These are phyloP conservation scores for Debaryomyces psychrophilus DNA, from an alignment of 1,139 yeast species.

Conservation along the genomic window DNA sequence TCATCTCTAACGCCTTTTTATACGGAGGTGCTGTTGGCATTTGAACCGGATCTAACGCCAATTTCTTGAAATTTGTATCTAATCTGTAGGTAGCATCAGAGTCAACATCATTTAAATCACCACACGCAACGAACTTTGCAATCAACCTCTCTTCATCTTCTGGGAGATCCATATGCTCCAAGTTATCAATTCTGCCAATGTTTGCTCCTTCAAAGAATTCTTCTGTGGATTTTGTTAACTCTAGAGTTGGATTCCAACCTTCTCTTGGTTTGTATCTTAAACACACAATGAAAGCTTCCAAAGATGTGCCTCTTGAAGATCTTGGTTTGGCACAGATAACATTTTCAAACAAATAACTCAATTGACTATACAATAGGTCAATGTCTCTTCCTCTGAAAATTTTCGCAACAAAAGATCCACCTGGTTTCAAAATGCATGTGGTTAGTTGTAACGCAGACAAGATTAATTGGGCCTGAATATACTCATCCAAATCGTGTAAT, in stretches of 20 bases:
- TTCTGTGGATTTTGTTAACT: constrained; percentile 66
- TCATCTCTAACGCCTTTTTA: constrained; percentile 85
- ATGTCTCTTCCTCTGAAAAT: constrained; percentile 95
- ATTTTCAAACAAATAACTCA: constrained; percentile 78
- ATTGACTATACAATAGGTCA: constrained; percentile 85
- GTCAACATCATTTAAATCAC: constrained; percentile 83
- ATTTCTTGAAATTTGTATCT: constrained; percentile 40
- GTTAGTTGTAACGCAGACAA: constrained; percentile 89
- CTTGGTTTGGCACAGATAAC: constrained; percentile 96
- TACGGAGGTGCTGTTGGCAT: constrained; percentile 97
- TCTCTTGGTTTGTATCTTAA: constrained; percentile 79
- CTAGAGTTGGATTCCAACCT: constrained; percentile 76
- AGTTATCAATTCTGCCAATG: constrained; percentile 56
- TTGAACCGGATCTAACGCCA: constrained; percentile 85
- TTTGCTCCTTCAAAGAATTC: constrained; percentile 74
- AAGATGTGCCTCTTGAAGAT: constrained; percentile 88
- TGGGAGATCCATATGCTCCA: constrained; percentile 44
- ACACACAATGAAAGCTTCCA: constrained; percentile 94
- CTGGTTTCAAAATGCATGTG: constrained; percentile 81
- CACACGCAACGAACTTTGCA: constrained; percentile 93
- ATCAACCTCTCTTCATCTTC: constrained; percentile 64
- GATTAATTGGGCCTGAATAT: constrained; percentile 91
- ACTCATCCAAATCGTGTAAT: constrained; percentile 92
- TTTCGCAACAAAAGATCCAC: constrained; percentile 94
- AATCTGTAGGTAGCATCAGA: constrained; percentile 92